phyloP scores from a whole-genome alignment of 2,329 filamentous ascomycete genomes.

The Colletotrichum echinochloae region DNA sequence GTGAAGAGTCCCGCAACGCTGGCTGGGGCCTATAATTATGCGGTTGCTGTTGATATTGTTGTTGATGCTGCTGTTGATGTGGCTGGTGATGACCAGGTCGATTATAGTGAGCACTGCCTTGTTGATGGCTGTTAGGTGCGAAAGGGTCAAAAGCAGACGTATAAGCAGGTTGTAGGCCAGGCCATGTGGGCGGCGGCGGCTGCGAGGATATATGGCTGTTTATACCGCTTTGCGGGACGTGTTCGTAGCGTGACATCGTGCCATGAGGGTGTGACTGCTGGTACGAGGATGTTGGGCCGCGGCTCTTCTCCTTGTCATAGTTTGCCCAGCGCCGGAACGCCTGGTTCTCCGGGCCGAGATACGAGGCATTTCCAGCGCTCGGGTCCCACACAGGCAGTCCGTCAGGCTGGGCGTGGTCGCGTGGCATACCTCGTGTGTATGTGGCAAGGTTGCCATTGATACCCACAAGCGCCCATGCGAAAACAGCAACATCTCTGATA shows the following conservation, averaged over 20 bases:
- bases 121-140: background rate
- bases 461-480: constrained; percentile 84
- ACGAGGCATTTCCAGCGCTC: constrained; percentile 47
- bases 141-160: constrained; percentile 34
- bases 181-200: constrained; percentile 31
- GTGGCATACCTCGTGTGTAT: constrained; percentile 71
- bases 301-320: constrained; percentile 37
- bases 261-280: constrained; percentile 17
- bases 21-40: constrained; percentile 1
- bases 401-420: constrained; percentile 69
- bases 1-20: constrained; percentile 7
- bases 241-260: constrained; percentile 7
- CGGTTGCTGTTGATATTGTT: background rate
- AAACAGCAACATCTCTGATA: constrained; percentile 88
- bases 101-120: background rate
- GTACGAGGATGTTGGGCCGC: constrained; percentile 15
- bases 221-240: constrained; percentile 19
- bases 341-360: constrained; percentile 54
- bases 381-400: constrained; percentile 72
- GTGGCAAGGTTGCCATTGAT: constrained; percentile 81
- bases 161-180: constrained; percentile 34
- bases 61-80: background rate
- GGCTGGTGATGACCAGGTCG: constrained; percentile 10
- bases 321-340: constrained; percentile 46
- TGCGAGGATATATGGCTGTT: constrained; percentile 29